Evolutionary conservation across 352 stramenopile genomes (phyloP), one percentile per base, ranked within the genome.

Genomic region (Globisporangium nodosum): DNA sequence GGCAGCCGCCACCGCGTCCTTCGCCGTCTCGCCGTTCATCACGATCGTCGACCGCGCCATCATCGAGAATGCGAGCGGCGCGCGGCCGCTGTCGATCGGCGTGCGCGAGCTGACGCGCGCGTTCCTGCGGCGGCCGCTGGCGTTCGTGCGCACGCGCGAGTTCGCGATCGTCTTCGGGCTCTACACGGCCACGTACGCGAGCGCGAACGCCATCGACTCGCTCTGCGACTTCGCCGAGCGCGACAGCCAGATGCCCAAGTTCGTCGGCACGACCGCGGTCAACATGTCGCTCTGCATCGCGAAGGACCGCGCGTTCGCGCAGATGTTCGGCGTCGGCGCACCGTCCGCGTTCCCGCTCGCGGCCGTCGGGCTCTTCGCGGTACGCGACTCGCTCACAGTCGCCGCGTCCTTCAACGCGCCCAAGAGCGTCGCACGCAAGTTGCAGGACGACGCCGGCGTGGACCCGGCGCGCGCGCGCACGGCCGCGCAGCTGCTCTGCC

Each of bases 281-380:
- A 97, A 97, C 70, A 95, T 97, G 82, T 85, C 81, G 56, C 73
- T 94, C 48, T 94, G 85, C 58, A 94, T 97, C 53, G 82, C 85
- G 61, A 97, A 97, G 64, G 90, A 96, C 58, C 87, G 82, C 58
- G 86, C 85, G n/a, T 97, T 96, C 60, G 87, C 90, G 42, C 78
- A 79, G 39, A 96, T 96, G 90, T 97, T 97, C 61, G 90, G 90
- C 24, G 83, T 92, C 48, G 88, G 89, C 50, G 76, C 72, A 9
- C 85, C 88, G 13, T 66, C 70, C 0, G 69, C 87, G 39, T 93
- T 97, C 51, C 85, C 87, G 11, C 65, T 95, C 20, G 62, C 72
- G 21, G 92, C 87, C 12, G 80, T 96, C 31, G 83, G 75, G 3
- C 70, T 96, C n/a, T 97, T 97, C 53, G 88, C 85, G 5, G 63